Base-by-base conservation (phyloP, 179 eudicot genomes). In the Silene coronaria region DNA sequence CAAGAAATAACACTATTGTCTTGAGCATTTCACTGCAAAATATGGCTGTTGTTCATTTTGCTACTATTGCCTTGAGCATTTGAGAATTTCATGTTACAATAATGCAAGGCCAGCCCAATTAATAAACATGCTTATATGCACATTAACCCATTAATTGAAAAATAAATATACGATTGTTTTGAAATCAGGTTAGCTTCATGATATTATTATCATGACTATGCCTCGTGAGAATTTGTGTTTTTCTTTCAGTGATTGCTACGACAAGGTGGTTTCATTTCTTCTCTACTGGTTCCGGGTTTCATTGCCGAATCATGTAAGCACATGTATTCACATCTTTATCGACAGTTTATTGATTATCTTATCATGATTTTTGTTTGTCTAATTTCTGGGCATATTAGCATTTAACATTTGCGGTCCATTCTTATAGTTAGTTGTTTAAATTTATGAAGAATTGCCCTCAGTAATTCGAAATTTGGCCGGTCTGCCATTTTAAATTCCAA, bases 251-350 rank as follows among this genome's bases (percentile, higher is more conserved):
- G 93, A 88, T 57, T 93, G 98, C 80, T 87, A 83, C 57, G 93
- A 88, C 78, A 90, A 86, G 70, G 30, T 90, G 72, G 94, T 88
- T 75, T 86, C 96, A 38, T 93, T 87, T 83, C 91, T 91, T 72
- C 84, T 91, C 73, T 93, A 91, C 87, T 93, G 97, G 98, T 93
- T 88, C 85, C 91, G 98, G 60, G 71, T 91, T 76, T 84, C 91
- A n/a, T 30, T 91, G 83, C 97, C 96, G 66, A 80, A 73, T 80
- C 82, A 82, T 76, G 98, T 93, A 85, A 59, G 96, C 70, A 71
- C 76, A 53, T 79, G 67, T 72, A 17, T 21, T 58, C 76, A 64
- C 61, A 66, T 60, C 32, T 64, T 21, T 38, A 24, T 65, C 61
- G 17, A 10, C 36, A n/a, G 22, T 27, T 42, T 55, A 27, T 9